Evolutionary conservation across 495 filamentous ascomycete species (phyloP), one percentile per base, ranked within the genome.

Genomic region (Rostrohypoxylon terebratum): DNA sequence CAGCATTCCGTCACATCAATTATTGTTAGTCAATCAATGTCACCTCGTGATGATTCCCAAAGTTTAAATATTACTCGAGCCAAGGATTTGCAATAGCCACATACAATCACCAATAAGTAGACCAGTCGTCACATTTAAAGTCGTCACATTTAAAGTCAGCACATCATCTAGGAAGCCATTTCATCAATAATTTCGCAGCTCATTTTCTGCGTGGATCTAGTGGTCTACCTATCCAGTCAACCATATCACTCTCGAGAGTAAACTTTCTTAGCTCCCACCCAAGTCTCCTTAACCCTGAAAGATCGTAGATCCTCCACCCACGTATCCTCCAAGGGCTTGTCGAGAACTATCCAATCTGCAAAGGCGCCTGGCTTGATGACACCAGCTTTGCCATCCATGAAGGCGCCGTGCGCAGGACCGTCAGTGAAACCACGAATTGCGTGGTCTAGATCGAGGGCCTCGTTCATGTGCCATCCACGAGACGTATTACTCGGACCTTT

Each of bases 311-410:
- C 79, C 71, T 88, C 85, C 48, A 81, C 44, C 9, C 79, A 75
- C 31, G 79, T 51, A 36, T 66, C 59, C 59, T 78, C 79, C 38
- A 82, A 53, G 21, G 77, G 87, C 70, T 78, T 70, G 60, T 90
- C 86, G 40, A 90, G 65, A 64, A 91, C 85, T 6, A 92, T 77
- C 88, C 88, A 89, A 79, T 91, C 88, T 9, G 89, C 88, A 75
- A 83, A 87, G 47, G 81, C 83, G 0, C 87, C 88, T 34, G 78
- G 78, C 45, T 75, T 63, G 44, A 90, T 87, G 0, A 82, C 80
- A 0, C 89, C 89, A 9, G 84, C 84, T 59, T 77, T 82, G 0
- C 79, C 83, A 66, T 89, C 86, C 55, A 82, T 75, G 61, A 87
- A 86, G 0, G 81, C 87, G 0, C 82, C 85, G 47, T 82, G 77